These are phyloP conservation scores for Cutaneotrichosporon cutaneum DNA, from an alignment of 1,284 basidiomycete genomes.

Conservation along the genomic window DNA sequence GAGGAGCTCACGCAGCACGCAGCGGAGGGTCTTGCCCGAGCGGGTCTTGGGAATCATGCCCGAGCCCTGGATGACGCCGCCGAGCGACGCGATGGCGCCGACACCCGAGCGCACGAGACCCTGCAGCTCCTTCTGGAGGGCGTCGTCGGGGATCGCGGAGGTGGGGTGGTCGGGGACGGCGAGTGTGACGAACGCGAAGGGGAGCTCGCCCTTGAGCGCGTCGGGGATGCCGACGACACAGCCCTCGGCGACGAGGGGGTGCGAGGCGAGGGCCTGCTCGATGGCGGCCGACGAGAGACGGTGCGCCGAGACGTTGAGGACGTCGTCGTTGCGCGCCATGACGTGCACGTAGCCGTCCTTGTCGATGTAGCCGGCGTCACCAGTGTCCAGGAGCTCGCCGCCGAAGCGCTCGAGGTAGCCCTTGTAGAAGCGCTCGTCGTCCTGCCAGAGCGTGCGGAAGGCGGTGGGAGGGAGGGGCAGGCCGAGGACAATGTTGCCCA, in stretches of 20 bases:
- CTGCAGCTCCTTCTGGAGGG: constrained; percentile 66
- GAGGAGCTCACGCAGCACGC: constrained; percentile 61
- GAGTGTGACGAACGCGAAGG: constrained; percentile 65
- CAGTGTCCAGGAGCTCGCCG: constrained; percentile 66
- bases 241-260: constrained; percentile 86
- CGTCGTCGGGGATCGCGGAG: constrained; percentile 65
- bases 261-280: constrained; percentile 85
- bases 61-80: constrained; percentile 72
- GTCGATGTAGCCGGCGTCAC: constrained; percentile 88
- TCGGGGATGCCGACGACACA: constrained; percentile 77
- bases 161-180: constrained; percentile 26
- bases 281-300: constrained; percentile 93
- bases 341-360: constrained; percentile 95
- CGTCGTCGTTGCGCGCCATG: constrained; percentile 83
- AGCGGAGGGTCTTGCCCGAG: constrained; percentile 87
- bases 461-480: constrained; percentile 89
- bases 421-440: constrained; percentile 83
- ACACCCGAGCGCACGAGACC: constrained; percentile 91
- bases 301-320: constrained; percentile 74
- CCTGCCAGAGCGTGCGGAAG: constrained; percentile 59
- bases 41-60: constrained; percentile 87
- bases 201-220: constrained; percentile 63
- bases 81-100: constrained; percentile 89
- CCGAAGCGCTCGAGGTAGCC: constrained; percentile 73
- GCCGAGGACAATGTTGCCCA: constrained; percentile 58